Evolutionary conservation across 495 filamentous ascomycete species (phyloP), one percentile per base, ranked within the genome.

Genomic region (Neurospora tetraspora): DNA sequence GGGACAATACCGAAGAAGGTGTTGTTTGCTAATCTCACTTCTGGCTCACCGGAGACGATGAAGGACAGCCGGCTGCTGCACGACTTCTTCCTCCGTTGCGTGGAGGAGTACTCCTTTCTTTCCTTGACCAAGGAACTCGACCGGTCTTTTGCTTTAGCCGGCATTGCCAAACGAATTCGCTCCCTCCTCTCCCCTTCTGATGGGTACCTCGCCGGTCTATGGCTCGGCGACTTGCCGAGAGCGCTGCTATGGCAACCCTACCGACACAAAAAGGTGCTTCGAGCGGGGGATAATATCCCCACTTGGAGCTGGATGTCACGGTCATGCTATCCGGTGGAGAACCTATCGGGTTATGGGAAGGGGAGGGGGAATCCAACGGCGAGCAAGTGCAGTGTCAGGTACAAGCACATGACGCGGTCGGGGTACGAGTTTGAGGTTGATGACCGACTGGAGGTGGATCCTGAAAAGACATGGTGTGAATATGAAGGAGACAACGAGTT

Each of bases 101-200:
- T 76, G 1, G 72, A 77, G 3, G 75, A 76, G 45, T 77, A 76
- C 61, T 77, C 76, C 0, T 76, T 74, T 14, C 47, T 76, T 1
- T 39, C 53, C 4, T 27, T 77, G 0, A 77, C 53, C 23, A 71
- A 70, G 1, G 72, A 77, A 20, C 69, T 18, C 0, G 76, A 76
- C 68, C 70, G 76, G 0, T 73, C 74, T 0, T 73, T 73, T 36
- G 76, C 76, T 0, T 39, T 77, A 1, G 72, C 68, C 1, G 76
- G 76, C 5, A 74, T 76, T 6, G 75, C 73, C 0, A 72, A 76
- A 27, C 4, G 47, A 9, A 71, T 74, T 5, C 69, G 70, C 6
- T 36, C n/a, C 10, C 34, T 72, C 0, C 39, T 27, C 4, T n/a
- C 36, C 2, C 23, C 27, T 34, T 12, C 7, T 0, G 23, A 61